phyloP scores from a whole-genome alignment of 345 rosid species.

The Populus tremula region DNA sequence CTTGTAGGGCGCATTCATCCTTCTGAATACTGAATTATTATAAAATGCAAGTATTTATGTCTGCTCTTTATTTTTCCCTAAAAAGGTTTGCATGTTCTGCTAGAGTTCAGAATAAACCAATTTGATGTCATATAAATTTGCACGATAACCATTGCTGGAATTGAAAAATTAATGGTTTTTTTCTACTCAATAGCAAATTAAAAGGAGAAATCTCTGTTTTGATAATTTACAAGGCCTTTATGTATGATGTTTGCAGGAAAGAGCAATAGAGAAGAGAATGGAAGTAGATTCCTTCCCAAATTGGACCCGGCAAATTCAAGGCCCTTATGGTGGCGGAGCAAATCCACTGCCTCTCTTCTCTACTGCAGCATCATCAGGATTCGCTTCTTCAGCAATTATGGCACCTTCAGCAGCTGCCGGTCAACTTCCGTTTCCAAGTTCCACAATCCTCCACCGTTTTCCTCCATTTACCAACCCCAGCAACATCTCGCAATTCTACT shows the following conservation, averaged over 20 bases:
- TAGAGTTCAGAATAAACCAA: not conserved
- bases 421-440: conserved; percentile 25
- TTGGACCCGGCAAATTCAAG: conserved; percentile 38
- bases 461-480: conserved; percentile 18
- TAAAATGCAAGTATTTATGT: not conserved
- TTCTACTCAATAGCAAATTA: not conserved
- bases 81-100: not conserved
- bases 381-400: conserved; percentile 48
- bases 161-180: not conserved
- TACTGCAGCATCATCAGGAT: conserved; percentile 99
- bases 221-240: not conserved
- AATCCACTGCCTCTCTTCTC: conserved; percentile 41
- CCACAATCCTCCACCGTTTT: conserved; percentile 19
- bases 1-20: not conserved
- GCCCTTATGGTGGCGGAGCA: conserved; percentile 32
- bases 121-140: not conserved
- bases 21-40: not conserved
- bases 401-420: conserved; percentile 34
- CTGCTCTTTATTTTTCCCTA: not conserved
- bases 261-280: conserved; percentile 57
- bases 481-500: conserved; percentile 33
- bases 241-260: conserved; percentile 39
- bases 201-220: not conserved
- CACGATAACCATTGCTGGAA: not conserved
- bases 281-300: conserved; percentile 32